Evolutionary conservation across 768 basidiomycete species (phyloP).

Genomic region (Leccinum imitatum): DNA sequence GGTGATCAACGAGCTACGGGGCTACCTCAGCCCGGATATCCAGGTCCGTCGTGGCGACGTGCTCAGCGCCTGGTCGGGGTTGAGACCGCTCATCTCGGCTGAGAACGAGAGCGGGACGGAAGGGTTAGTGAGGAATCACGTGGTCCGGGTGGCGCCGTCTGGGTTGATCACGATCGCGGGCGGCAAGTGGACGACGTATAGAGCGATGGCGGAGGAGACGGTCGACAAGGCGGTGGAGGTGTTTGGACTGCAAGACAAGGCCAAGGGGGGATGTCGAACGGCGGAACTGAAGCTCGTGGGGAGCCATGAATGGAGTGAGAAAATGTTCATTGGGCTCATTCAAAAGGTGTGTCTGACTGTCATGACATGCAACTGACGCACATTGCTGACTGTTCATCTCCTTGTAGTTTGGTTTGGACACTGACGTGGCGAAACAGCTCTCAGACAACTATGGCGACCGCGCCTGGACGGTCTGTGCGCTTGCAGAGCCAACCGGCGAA

Average conservation of each 20-base stretch:
- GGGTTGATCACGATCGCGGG: conserved; percentile 94
- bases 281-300: conserved; percentile 82
- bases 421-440: conserved; percentile 90
- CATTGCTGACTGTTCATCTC: not conserved
- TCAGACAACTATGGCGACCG: conserved; percentile 95
- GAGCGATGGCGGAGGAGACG: conserved; percentile 94
- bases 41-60: conserved; percentile 94
- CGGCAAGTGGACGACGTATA: conserved; percentile 99
- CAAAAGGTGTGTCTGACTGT: conserved; percentile 60
- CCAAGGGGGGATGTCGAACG: conserved; percentile 69
- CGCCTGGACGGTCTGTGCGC: conserved; percentile 89
- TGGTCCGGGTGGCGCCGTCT: conserved; percentile 78
- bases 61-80: conserved; percentile 90
- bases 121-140: conserved; percentile 88
- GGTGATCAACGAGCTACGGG: conserved; percentile 91
- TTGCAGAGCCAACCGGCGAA: conserved; percentile 73
- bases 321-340: conserved; percentile 96
- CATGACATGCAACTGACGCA: too few species aligned
- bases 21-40: conserved; percentile 90
- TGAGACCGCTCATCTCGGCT: conserved; percentile 87
- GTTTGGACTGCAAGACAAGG: conserved; percentile 61
- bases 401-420: conserved; percentile 78
- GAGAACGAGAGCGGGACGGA: conserved; percentile 75
- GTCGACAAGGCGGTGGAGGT: conserved; percentile 83
- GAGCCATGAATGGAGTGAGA: conserved; percentile 90